A percentile compares a stretch with the other conserved stretches of the same genome.
Evolutionary conservation across 1,284 basidiomycete genomes (phyloP).

Genomic region (Peniophora sp.): DNA sequence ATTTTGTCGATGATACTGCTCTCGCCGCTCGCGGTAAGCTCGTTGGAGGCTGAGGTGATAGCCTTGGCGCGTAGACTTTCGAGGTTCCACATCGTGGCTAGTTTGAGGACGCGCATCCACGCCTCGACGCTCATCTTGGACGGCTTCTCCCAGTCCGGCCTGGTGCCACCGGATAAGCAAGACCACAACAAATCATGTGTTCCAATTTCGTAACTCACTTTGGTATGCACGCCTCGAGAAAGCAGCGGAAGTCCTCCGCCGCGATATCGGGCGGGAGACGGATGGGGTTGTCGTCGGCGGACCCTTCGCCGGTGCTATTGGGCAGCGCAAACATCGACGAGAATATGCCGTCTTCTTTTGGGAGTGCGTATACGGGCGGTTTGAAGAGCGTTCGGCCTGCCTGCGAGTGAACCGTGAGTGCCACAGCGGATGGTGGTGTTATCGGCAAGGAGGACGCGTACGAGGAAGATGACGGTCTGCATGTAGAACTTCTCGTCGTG

Average conservation of each 20-base stretch:
- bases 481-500: too few species aligned
- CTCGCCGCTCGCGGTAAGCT: background rate
- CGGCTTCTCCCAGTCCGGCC: background rate
- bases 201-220: background rate
- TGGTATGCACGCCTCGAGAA: background rate
- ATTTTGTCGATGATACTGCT: background rate
- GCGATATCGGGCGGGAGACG: background rate
- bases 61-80: conserved; percentile 1
- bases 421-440: too few species aligned
- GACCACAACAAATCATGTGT: background rate
- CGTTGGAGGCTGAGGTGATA: background rate
- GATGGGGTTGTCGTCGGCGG: background rate
- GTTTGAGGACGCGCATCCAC: conserved; percentile 6
- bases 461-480: too few species aligned
- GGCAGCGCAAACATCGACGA: background rate
- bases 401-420: too few species aligned
- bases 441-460: too few species aligned
- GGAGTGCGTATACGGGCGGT: background rate
- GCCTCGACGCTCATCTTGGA: background rate
- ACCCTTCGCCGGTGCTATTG: background rate
- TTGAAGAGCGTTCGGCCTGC: background rate
- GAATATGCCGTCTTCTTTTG: background rate
- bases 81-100: conserved; percentile 8
- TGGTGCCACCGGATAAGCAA: too few species aligned
- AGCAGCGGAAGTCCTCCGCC: background rate